Evolutionary conservation across 1,284 basidiomycete species (phyloP), one percentile per base, ranked within the genome.

Genomic region (Macrocybe sp.): DNA sequence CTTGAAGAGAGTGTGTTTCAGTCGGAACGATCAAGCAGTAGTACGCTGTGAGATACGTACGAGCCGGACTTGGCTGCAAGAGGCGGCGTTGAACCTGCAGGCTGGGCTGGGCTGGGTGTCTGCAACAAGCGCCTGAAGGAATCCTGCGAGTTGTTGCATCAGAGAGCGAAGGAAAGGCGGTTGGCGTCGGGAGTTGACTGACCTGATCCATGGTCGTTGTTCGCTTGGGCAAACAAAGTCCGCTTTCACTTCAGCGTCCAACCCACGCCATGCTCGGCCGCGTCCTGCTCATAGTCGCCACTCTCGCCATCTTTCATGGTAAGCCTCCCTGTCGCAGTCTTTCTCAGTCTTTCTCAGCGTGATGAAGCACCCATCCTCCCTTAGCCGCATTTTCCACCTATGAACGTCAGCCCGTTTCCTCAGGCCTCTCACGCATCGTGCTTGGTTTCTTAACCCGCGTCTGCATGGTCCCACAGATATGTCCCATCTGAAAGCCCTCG

Each of bases 401-500:
- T 63, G 85, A 89, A 68, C 78, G 86, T 83, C 52, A 61, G 83
- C 70, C 22, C 29, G 46, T 1, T 32, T 44, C 36, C 31, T 12
- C n/a, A 42, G 22, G 22, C 22, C 22, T 11, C 37, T 47, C 31
- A 28, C 22, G 9, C 37, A 9, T 7, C 35, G 28, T 11, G 7
- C 32, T 40, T 42, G 30, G 51, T 49, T 43, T 22, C 22, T 22
- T 22, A 54, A 31, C 44, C 50, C 45, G 47, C 45, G 32, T 41
- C 30, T 37, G 55, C 10, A 48, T 31, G 34, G 47, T 43, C 32
- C 11, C 46, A 33, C 54, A 90, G 87, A 90, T 62, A 63, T 87
- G 41, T 86, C 86, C 6, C 79, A 80, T 55, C 59, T 88, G 52
- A 90, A 90, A 58, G 83, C 84, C 12, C 72, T 89, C 33, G 86